phyloP scores from a whole-genome alignment of 768 basidiomycete genomes.

The Hericium erinaceus region DNA sequence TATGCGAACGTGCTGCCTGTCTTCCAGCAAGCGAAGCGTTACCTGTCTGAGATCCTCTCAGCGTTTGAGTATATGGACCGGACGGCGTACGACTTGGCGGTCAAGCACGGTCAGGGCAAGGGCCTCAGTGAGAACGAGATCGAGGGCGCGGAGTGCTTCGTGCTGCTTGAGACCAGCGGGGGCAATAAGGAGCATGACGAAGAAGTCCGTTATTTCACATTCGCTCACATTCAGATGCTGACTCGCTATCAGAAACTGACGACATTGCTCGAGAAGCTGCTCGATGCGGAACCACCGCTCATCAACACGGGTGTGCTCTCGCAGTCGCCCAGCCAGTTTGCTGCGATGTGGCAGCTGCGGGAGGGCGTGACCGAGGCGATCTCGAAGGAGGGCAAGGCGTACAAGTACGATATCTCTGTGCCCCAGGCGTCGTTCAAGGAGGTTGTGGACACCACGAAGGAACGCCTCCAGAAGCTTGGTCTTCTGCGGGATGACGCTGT shows the following conservation, averaged over 20 bases:
- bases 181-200: conserved; percentile 89
- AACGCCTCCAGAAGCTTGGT: conserved; percentile 59
- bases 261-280: conserved; percentile 64
- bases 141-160: conserved; percentile 76
- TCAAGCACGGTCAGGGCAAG: conserved; percentile 74
- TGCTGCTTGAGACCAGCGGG: conserved; percentile 91
- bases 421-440: conserved; percentile 81
- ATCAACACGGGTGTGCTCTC: conserved; percentile 89
- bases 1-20: conserved; percentile 84
- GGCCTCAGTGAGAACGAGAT: conserved; percentile 68
- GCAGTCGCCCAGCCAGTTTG: conserved; percentile 83
- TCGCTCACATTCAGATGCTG: neutral
- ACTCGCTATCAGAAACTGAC: conserved; percentile 63
- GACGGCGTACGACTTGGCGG: conserved; percentile 73
- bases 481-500: conserved; percentile 66
- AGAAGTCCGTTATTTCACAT: conserved; percentile 44
- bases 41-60: conserved; percentile 89
- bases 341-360: conserved; percentile 83
- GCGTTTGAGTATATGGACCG: conserved; percentile 97
- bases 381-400: conserved; percentile 88
- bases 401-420: conserved; percentile 95
- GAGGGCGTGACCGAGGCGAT: conserved; percentile 90
- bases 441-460: conserved; percentile 74
- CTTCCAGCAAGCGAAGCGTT: conserved; percentile 69
- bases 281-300: conserved; percentile 63